Conservation (phyloP, 2,329 filamentous ascomycete genomes). For the Aspergillus sp. region DNA sequence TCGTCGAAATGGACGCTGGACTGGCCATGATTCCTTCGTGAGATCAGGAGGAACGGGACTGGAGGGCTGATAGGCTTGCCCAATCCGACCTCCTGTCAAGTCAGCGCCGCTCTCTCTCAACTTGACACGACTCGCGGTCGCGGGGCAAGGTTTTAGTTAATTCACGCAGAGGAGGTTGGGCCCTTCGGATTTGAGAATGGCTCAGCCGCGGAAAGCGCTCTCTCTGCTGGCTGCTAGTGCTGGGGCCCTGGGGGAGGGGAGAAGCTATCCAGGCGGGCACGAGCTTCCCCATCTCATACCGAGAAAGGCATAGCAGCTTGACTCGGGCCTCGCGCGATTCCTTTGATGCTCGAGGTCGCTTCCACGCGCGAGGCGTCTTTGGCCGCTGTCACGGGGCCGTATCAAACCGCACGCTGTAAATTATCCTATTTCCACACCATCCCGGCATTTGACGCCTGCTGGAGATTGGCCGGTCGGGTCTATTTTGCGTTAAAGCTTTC, state of each 20-base stretch:
- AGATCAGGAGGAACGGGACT: background rate
- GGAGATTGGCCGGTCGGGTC: background rate
- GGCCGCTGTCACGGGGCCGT: constrained; percentile 6
- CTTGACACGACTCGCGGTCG: background rate
- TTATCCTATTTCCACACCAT: constrained; percentile 7
- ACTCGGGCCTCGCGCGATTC: constrained; percentile 11
- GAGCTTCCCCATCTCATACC: constrained; percentile 4
- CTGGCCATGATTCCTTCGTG: background rate
- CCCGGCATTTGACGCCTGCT: background rate
- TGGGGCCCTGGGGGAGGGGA: background rate
- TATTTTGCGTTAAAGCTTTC: background rate
- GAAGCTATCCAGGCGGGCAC: constrained; percentile 3
- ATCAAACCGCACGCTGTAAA: constrained; percentile 9
- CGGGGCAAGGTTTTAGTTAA: background rate
- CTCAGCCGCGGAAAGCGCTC: constrained; percentile 28
- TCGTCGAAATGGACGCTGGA: background rate
- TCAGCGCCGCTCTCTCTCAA: background rate
- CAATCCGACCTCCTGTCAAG: background rate
- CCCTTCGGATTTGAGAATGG: background rate
- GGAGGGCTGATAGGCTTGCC: background rate
- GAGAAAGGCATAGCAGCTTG: constrained; percentile 9
- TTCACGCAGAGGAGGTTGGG: constrained; percentile 1
- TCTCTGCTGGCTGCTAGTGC: background rate
- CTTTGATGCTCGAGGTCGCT: background rate
- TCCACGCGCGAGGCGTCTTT: background rate